Percentiles rank a stretch among this genome's conserved stretches.
phyloP scores from a whole-genome alignment of 2,329 filamentous ascomycete species.

The Claviceps arundinis region DNA sequence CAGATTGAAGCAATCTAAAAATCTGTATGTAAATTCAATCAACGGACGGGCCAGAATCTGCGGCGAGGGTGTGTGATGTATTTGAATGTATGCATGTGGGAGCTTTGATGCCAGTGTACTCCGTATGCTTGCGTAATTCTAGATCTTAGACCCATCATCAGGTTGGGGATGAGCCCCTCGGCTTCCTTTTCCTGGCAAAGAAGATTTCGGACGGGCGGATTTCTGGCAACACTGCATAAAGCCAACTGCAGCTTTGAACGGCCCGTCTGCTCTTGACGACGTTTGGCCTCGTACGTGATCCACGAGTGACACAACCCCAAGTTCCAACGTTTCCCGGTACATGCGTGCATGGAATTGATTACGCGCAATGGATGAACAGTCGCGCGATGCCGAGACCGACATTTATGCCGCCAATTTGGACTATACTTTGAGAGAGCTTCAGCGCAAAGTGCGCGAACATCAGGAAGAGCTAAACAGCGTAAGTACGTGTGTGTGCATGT shows the following conservation, averaged over 20 bases:
- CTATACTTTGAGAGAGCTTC: slow-evolving; percentile 53
- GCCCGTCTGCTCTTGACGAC: not conserved
- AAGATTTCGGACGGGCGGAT: not conserved
- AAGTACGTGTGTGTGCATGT: not conserved
- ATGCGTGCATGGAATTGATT: not conserved
- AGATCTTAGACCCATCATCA: no score
- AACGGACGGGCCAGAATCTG: no score
- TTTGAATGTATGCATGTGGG: no score
- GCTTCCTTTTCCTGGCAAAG: not conserved
- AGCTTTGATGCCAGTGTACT: no score
- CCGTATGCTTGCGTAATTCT: no score
- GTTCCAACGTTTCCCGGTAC: not conserved
- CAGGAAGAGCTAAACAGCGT: slow-evolving; percentile 37
- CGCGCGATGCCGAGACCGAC: slow-evolving; percentile 14
- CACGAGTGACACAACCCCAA: not conserved
- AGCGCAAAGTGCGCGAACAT: slow-evolving; percentile 41
- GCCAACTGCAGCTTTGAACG: not conserved
- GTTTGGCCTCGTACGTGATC: not conserved
- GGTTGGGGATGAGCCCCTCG: no score
- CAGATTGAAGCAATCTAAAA: no score
- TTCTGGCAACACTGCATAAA: not conserved
- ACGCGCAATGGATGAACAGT: slow-evolving; percentile 13
- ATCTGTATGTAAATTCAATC: no score
- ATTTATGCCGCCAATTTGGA: slow-evolving; percentile 40
- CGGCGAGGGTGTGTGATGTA: no score